Conservation (phyloP, 192 early-diverging fungal genomes). For the Umbelopsis ramanniana region DNA sequence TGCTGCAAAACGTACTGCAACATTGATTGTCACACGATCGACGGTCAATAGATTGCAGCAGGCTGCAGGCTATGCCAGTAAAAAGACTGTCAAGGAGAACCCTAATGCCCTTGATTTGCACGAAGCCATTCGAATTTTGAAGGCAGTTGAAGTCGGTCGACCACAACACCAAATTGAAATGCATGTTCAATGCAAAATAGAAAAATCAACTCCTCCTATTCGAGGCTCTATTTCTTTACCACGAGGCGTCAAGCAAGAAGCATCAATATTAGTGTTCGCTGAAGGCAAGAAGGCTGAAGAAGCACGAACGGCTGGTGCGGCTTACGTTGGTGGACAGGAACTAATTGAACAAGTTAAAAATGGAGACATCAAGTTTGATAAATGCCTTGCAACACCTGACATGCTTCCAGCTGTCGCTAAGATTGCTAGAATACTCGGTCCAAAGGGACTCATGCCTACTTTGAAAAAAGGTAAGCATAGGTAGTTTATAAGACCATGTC, state of each 20-base stretch:
- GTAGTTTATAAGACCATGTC: neutral
- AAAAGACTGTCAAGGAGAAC: slow-evolving; percentile 27
- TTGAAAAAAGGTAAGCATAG: slow-evolving; percentile 63
- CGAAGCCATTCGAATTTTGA: slow-evolving; percentile 55
- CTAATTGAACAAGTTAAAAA: slow-evolving; percentile 69
- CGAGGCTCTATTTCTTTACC: slow-evolving; percentile 81
- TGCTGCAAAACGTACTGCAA: neutral
- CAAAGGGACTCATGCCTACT: slow-evolving; percentile 96
- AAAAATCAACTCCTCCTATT: slow-evolving; percentile 81
- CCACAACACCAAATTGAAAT: slow-evolving; percentile 67
- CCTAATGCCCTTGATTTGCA: slow-evolving; percentile 54
- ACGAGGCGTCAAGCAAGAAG: slow-evolving; percentile 59
- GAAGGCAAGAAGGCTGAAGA: slow-evolving; percentile 83
- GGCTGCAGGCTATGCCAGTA: slow-evolving; percentile 21
- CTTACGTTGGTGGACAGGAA: slow-evolving; percentile 86
- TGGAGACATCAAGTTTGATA: slow-evolving; percentile 77
- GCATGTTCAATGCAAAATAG: slow-evolving; percentile 72
- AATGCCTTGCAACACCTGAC: slow-evolving; percentile 83
- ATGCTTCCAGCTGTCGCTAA: slow-evolving; percentile 89
- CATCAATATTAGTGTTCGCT: slow-evolving; percentile 84
- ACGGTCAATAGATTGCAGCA: slow-evolving; percentile 6
- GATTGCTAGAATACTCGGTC: slow-evolving; percentile 89
- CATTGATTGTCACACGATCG: neutral
- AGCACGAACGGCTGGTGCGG: slow-evolving; percentile 79
- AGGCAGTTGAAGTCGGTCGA: slow-evolving; percentile 71